phyloP scores from a whole-genome alignment of 768 basidiomycete genomes.

The Rhodocollybia butyracea region DNA sequence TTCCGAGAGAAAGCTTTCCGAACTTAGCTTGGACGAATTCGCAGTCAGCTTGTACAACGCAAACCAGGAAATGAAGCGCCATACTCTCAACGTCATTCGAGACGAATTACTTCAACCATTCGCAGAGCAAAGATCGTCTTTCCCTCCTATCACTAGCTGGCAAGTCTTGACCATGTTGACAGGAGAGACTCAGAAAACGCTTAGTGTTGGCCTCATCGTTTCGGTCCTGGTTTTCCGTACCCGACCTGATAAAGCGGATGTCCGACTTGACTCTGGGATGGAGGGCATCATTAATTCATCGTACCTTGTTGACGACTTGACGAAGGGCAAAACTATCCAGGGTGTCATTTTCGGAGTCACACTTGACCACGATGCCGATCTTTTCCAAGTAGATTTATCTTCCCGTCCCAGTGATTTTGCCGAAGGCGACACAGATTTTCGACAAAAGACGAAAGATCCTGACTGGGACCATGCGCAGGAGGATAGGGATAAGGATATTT shows the following conservation, averaged over 20 bases:
- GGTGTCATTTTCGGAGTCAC: conserved; percentile 76
- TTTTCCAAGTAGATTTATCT: conserved; percentile 73
- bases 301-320: conserved; percentile 51
- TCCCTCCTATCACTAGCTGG: conserved; percentile 64
- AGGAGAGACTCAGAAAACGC: conserved; percentile 80
- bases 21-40: conserved; percentile 94
- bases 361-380: conserved; percentile 54
- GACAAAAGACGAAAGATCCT: conserved; percentile 52
- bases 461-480: conserved; percentile 64
- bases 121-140: conserved; percentile 66
- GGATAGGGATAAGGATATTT: conserved; percentile 67
- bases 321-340: conserved; percentile 74
- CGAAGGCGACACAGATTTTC: conserved; percentile 60
- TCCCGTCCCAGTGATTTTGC: conserved; percentile 58
- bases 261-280: conserved; percentile 90
- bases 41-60: conserved; percentile 87
- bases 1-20: conserved; percentile 75
- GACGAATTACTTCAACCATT: conserved; percentile 82
- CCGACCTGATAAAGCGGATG: conserved; percentile 46
- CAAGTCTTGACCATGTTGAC: conserved; percentile 94
- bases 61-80: conserved; percentile 82
- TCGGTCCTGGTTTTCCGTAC: conserved; percentile 67
- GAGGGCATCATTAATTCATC: conserved; percentile 71
- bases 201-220: conserved; percentile 78
- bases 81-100: conserved; percentile 85